These are phyloP conservation scores for Pogostemon cablin DNA, from an alignment of 257 asterid genomes.

Conservation along the genomic window DNA sequence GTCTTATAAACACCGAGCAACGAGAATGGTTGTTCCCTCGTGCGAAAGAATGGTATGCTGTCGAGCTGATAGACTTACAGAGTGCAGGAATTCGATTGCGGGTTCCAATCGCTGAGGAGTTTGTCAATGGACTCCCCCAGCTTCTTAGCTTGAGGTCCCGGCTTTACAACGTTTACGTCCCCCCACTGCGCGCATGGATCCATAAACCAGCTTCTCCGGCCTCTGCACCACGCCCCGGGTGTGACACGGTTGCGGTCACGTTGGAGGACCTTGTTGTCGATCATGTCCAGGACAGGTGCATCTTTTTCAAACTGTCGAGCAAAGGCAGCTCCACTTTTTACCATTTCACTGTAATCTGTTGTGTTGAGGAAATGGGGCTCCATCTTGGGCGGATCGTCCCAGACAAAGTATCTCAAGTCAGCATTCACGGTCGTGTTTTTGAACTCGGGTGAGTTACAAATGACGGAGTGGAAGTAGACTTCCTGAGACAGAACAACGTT, in stretches of 20 bases:
- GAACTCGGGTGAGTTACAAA: slow-evolving; percentile 79
- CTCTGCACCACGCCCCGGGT: slow-evolving; percentile 95
- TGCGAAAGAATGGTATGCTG: too few relatives aligned
- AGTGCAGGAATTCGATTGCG: slow-evolving; percentile 62
- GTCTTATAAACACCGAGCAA: slow-evolving; percentile 35
- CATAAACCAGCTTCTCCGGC: slow-evolving; percentile 61
- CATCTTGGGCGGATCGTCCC: slow-evolving; percentile 99
- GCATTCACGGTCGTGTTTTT: slow-evolving; percentile 80
- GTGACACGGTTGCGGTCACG: slow-evolving; percentile 72
- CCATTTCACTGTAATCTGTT: slow-evolving; percentile 67
- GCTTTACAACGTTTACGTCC: slow-evolving; percentile 67
- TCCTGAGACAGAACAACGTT: slow-evolving; percentile 79
- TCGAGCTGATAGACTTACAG: slow-evolving; percentile 30
- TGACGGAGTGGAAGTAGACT: slow-evolving; percentile 88
- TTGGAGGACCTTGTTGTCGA: slow-evolving; percentile 67
- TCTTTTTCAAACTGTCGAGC: slow-evolving; percentile 78
- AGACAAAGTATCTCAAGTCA: slow-evolving; percentile 81
- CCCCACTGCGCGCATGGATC: slow-evolving; percentile 97
- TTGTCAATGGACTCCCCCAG: slow-evolving; percentile 52
- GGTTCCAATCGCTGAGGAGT: slow-evolving; percentile 53
- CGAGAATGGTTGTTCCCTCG: slow-evolving; percentile 36
- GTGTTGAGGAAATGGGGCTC: slow-evolving; percentile 73
- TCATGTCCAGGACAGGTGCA: slow-evolving; percentile 72
- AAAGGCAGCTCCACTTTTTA: slow-evolving; percentile 84
- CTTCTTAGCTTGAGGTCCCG: slow-evolving; percentile 64